Evolutionary conservation across 176 grass and related monocot species (phyloP).

Genomic region (Eleusine indica): DNA sequence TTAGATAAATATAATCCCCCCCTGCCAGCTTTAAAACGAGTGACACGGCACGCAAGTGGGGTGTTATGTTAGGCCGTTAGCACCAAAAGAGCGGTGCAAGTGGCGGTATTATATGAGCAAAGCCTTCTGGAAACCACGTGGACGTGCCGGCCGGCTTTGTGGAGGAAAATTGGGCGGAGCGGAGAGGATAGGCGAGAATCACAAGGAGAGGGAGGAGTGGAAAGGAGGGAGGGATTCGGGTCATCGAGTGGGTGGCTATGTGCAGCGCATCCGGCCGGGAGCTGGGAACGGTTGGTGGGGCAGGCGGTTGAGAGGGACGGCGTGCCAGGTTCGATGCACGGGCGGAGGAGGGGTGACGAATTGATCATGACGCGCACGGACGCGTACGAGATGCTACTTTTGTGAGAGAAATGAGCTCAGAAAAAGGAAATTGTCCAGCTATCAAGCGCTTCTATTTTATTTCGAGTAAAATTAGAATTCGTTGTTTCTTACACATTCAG

Average conservation of each 20-base stretch:
- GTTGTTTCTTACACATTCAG: no score
- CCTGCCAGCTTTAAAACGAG: neutral
- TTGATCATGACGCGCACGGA: neutral
- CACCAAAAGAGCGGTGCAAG: neutral
- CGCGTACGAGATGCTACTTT: neutral
- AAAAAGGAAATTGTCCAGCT: no score
- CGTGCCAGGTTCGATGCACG: slow-evolving; percentile 33
- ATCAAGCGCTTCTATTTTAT: no score
- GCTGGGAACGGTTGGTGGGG: neutral
- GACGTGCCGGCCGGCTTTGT: neutral
- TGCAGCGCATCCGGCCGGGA: slow-evolving; percentile 2
- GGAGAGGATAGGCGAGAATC: slow-evolving; percentile 34
- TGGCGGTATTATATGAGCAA: neutral
- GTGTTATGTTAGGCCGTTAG: neutral
- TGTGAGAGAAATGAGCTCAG: no score
- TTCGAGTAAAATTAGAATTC: no score
- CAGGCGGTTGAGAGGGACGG: neutral
- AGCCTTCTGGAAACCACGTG: neutral
- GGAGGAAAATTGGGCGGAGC: neutral
- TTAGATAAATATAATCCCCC: neutral
- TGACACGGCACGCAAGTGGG: neutral
- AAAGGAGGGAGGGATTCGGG: no score
- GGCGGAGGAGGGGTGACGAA: neutral
- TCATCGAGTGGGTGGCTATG: no score
- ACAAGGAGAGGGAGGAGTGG: neutral